These are phyloP conservation scores for Talaromyces atroroseus DNA, from an alignment of 2,329 filamentous ascomycete genomes.

Conservation along the genomic window DNA sequence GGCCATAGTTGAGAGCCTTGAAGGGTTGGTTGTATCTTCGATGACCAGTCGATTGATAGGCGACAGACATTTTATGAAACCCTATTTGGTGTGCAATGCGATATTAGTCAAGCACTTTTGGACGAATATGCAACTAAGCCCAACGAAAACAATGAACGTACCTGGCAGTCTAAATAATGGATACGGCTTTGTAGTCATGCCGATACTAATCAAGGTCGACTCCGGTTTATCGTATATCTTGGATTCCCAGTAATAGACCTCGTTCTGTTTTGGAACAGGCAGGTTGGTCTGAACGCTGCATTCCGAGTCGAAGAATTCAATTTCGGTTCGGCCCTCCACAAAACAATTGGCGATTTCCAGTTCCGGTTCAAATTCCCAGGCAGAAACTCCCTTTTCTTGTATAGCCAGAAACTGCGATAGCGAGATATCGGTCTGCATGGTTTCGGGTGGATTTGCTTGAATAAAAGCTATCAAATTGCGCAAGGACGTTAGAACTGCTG, in stretches of 20 bases:
- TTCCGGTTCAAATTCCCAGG: constrained; percentile 99
- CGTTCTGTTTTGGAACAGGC: constrained; percentile 96
- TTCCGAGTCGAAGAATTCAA: constrained; percentile 97
- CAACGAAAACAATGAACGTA: constrained; percentile 41
- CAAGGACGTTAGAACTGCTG: not conserved
- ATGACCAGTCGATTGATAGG: constrained; percentile 81
- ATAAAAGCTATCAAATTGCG: constrained; percentile 68
- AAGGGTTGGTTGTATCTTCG: constrained; percentile 94
- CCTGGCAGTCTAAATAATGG: constrained; percentile 90
- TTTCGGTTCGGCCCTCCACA: constrained; percentile 91
- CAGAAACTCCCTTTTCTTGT: constrained; percentile 98
- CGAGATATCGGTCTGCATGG: constrained; percentile 92
- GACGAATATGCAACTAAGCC: not conserved
- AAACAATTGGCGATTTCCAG: constrained; percentile 98
- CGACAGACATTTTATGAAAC: constrained; percentile 86
- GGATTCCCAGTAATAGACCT: constrained; percentile 99
- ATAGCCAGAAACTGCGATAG: constrained; percentile 96
- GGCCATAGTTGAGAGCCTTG: constrained; percentile 70
- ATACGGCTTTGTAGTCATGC: constrained; percentile 95
- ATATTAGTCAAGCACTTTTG: not conserved
- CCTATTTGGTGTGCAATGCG: constrained; percentile 46
- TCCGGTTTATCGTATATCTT: constrained; percentile 99
- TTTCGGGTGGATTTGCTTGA: constrained; percentile 90
- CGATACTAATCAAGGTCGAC: constrained; percentile 77
- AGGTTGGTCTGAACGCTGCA: constrained; percentile 96